Evolutionary conservation across 257 asterid species (phyloP).

Genomic region (Solanum stenotomum): DNA sequence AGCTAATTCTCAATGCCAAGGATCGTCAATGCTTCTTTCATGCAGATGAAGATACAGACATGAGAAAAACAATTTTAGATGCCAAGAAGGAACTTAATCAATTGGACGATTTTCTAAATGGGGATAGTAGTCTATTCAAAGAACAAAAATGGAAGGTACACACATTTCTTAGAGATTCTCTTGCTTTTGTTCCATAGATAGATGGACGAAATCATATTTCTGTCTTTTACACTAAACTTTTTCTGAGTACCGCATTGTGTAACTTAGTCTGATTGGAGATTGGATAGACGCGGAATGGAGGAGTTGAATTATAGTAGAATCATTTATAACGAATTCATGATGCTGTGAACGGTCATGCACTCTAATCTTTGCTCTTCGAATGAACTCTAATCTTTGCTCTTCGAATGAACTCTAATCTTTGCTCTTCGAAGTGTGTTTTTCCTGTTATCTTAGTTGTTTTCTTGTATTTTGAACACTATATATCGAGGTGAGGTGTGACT

Average conservation of each 20-base stretch:
- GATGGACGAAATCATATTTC: background rate
- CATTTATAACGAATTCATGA: background rate
- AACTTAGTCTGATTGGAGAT: background rate
- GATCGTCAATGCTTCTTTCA: constrained; percentile 41
- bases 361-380: background rate
- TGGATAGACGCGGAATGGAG: background rate
- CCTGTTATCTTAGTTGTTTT: background rate
- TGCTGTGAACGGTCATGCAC: background rate
- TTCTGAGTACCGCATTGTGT: background rate
- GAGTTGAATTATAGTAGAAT: background rate
- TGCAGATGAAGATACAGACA: constrained; percentile 34
- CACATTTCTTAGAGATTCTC: background rate
- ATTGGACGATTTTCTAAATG: constrained; percentile 48
- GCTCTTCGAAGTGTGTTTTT: background rate
- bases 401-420: too few relatives aligned
- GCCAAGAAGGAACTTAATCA: constrained; percentile 39
- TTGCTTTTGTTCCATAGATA: background rate
- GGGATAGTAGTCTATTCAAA: constrained; percentile 36
- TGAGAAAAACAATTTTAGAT: constrained; percentile 25
- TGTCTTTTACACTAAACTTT: background rate
- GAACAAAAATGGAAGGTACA: constrained; percentile 56
- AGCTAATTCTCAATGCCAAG: constrained; percentile 38
- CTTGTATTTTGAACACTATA: background rate
- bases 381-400: too few relatives aligned
- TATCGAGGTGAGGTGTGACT: background rate